Conservation (phyloP, 148 eudicot species). For the Rhododendron ferrugineum region DNA sequence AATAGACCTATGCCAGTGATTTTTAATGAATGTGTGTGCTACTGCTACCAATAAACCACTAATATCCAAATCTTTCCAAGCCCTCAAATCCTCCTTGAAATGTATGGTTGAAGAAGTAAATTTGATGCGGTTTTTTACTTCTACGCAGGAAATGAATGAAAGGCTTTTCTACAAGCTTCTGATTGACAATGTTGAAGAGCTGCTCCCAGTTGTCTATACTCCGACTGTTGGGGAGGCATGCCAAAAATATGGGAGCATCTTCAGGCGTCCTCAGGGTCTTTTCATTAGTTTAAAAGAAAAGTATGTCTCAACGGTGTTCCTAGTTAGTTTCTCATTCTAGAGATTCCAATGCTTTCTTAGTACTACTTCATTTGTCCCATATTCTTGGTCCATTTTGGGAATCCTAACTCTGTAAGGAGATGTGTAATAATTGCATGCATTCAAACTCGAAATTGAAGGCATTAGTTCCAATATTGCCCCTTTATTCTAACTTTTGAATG, state of each 20-base stretch:
- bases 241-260: constrained; percentile 83
- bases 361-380: not conserved
- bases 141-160: constrained; percentile 68
- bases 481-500: not conserved
- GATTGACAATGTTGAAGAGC: constrained; percentile 85
- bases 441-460: not conserved
- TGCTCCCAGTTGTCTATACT: constrained; percentile 89
- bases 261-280: constrained; percentile 83
- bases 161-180: constrained; percentile 77
- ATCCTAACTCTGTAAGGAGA: not conserved
- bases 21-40: not conserved
- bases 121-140: not conserved
- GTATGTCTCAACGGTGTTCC: constrained; percentile 23
- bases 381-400: not conserved
- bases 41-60: not conserved
- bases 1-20: not conserved
- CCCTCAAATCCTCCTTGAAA: not conserved
- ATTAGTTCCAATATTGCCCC: not conserved
- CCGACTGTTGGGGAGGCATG: constrained; percentile 99
- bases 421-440: not conserved
- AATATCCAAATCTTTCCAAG: not conserved
- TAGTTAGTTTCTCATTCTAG: not conserved
- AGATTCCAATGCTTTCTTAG: constrained; percentile 2
- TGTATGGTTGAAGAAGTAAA: not conserved
- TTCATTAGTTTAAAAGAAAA: constrained; percentile 89